These are phyloP conservation scores for Clonostachys byssicola DNA, from an alignment of 2,329 filamentous ascomycete species.

Conservation along the genomic window DNA sequence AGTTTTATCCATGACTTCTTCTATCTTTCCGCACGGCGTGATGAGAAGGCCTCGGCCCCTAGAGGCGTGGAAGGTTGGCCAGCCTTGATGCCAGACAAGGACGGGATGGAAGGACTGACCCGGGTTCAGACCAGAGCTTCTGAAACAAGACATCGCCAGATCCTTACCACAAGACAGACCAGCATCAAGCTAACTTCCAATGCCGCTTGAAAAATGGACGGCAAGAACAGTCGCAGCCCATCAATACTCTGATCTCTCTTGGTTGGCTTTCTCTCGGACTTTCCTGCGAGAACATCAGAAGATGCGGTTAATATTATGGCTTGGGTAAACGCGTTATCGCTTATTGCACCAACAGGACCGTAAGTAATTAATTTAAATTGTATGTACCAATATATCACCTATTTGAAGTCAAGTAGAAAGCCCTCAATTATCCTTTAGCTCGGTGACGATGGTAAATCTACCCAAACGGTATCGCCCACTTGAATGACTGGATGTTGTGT, in stretches of 20 bases:
- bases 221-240: too few species aligned
- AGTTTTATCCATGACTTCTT: constrained; percentile 39
- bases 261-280: too few species aligned
- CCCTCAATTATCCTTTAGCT: too few species aligned
- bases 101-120: constrained; percentile 6
- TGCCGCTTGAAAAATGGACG: neutral
- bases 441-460: constrained; percentile 6
- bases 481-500: constrained; percentile 32
- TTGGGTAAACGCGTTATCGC: too few species aligned
- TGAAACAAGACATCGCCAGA: constrained; percentile 13
- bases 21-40: constrained; percentile 26
- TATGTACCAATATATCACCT: too few species aligned
- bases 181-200: constrained; percentile 10
- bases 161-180: constrained; percentile 13
- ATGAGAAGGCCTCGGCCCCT: constrained; percentile 13
- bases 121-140: constrained; percentile 3
- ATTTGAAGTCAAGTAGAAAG: too few species aligned
- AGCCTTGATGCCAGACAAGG: neutral
- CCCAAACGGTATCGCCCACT: constrained; percentile 40
- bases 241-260: neutral
- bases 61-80: neutral
- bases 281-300: too few species aligned
- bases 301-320: too few species aligned
- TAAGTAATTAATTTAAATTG: too few species aligned
- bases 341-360: too few species aligned